Evolutionary conservation across 352 stramenopile species (phyloP).

Genomic region (Pythium sukuiense): DNA sequence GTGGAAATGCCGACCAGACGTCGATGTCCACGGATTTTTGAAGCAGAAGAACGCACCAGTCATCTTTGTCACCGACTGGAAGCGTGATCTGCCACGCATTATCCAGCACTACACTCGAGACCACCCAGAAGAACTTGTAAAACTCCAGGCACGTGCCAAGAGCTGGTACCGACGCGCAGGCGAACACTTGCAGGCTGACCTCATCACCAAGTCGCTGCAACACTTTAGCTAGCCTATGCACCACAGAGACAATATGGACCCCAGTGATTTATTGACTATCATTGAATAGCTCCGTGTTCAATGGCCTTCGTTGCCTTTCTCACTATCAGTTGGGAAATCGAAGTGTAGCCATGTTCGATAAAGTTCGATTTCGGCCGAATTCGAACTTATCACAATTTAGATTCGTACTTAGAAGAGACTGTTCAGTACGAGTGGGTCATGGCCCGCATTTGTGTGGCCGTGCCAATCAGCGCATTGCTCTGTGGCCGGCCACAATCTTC

Average conservation of each 20-base stretch:
- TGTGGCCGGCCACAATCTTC: constrained; percentile 11
- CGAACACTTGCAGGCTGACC: constrained; percentile 43
- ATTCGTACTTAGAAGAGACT: constrained; percentile 2
- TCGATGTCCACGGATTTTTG: constrained; percentile 52
- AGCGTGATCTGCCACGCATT: constrained; percentile 43
- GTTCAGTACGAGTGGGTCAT: constrained; percentile 5
- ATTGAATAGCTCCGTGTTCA: too few species aligned
- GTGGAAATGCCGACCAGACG: constrained; percentile 52
- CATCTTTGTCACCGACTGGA: constrained; percentile 61
- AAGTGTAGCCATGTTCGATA: constrained; percentile 17
- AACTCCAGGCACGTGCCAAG: constrained; percentile 34
- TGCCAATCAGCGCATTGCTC: constrained; percentile 20
- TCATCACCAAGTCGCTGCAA: constrained; percentile 16
- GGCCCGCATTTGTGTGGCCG: constrained; percentile 16
- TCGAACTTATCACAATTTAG: background rate
- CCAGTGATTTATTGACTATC: background rate
- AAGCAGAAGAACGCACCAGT: constrained; percentile 51
- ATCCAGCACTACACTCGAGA: constrained; percentile 38
- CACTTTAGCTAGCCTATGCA: constrained; percentile 1
- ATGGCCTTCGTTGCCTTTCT: too few species aligned
- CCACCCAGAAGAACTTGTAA: constrained; percentile 33
- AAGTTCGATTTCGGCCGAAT: constrained; percentile 1
- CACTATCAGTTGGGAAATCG: background rate
- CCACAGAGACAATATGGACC: background rate
- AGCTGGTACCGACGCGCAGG: constrained; percentile 43